A percentile compares a stretch with the other conserved stretches of the same genome.
phyloP scores from a whole-genome alignment of 208 protist genomes.

The Trypanosoma vivax region DNA sequence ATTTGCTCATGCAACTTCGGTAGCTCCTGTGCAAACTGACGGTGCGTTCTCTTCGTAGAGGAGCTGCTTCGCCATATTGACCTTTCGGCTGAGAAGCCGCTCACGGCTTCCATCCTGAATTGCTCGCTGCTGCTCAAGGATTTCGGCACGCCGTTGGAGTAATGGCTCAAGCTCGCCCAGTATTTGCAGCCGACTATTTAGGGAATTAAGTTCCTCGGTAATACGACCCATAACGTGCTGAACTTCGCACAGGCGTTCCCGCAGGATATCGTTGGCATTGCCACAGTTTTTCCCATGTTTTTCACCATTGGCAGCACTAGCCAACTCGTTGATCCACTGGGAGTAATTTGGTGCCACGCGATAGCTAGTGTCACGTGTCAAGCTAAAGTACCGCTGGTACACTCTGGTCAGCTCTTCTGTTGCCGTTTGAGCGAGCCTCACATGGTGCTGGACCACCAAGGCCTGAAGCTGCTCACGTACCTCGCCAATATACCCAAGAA shows the following conservation, averaged over 20 bases:
- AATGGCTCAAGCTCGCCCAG: conserved; percentile 36
- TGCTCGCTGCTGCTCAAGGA: conserved; percentile 37
- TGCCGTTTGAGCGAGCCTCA: conserved; percentile 19
- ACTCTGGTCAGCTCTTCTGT: conserved; percentile 25
- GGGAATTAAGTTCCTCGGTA: background rate
- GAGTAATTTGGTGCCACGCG: conserved; percentile 11
- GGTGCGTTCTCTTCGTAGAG: conserved; percentile 64
- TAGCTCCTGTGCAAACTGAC: conserved; percentile 54
- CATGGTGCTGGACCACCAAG: conserved; percentile 25
- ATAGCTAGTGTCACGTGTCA: conserved; percentile 16
- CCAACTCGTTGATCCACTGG: conserved; percentile 15
- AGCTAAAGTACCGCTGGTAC: conserved; percentile 21
- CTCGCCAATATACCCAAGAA: conserved; percentile 36
- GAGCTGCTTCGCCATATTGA: conserved; percentile 84
- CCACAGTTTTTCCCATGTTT: background rate
- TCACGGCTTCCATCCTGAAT: conserved; percentile 45
- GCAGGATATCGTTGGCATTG: conserved; percentile 2
- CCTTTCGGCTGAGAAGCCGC: conserved; percentile 64
- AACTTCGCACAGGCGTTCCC: conserved; percentile 14
- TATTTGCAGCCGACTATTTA: conserved; percentile 32
- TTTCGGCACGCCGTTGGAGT: conserved; percentile 33
- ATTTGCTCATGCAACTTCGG: conserved; percentile 49
- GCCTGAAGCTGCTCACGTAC: conserved; percentile 30
- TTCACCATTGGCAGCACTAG: background rate
- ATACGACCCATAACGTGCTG: conserved; percentile 7